A percentile compares a stretch with the other conserved stretches of the same genome.
phyloP scores from a whole-genome alignment of 2,329 filamentous ascomycete genomes.

The Arthroderma sp. region DNA sequence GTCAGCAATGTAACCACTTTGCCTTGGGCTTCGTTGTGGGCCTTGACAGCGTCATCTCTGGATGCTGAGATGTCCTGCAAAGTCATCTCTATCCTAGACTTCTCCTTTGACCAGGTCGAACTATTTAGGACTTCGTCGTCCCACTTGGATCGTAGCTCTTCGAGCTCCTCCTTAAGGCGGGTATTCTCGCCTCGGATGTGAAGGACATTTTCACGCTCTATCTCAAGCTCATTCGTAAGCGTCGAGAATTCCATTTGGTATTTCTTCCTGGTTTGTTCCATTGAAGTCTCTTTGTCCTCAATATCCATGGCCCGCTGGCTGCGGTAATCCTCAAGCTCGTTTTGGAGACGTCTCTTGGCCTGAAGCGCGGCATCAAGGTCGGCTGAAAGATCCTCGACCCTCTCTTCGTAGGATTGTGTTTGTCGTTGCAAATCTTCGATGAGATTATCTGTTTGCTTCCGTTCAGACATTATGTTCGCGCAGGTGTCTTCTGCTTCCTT shows the following conservation, averaged over 20 bases:
- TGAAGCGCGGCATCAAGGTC: conserved; percentile 77
- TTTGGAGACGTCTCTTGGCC: conserved; percentile 85
- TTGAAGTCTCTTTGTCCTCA: conserved; percentile 87
- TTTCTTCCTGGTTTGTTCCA: conserved; percentile 96
- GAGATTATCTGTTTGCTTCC: conserved; percentile 74
- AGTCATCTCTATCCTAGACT: conserved; percentile 78
- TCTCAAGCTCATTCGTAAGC: conserved; percentile 80
- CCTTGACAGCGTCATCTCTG: conserved; percentile 83
- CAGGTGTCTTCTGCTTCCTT: conserved; percentile 85
- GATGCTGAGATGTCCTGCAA: conserved; percentile 78
- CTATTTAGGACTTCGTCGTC: conserved; percentile 96
- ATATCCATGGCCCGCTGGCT: conserved; percentile 91
- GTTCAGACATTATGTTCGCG: conserved; percentile 79
- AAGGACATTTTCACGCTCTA: conserved; percentile 82
- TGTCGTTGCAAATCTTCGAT: conserved; percentile 86
- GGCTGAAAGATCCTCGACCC: conserved; percentile 78
- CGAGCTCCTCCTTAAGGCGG: conserved; percentile 84
- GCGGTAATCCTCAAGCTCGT: conserved; percentile 94
- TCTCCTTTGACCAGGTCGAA: conserved; percentile 97
- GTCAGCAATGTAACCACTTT: conserved; percentile 84
- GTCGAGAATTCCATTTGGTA: conserved; percentile 88
- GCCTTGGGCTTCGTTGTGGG: conserved; percentile 87
- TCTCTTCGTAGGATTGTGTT: conserved; percentile 80
- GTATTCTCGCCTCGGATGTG: conserved; percentile 73
- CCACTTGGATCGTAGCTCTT: conserved; percentile 91